phyloP scores from a whole-genome alignment of 192 early-diverging fungal species.

The Rhizoclosmatium globosum region DNA sequence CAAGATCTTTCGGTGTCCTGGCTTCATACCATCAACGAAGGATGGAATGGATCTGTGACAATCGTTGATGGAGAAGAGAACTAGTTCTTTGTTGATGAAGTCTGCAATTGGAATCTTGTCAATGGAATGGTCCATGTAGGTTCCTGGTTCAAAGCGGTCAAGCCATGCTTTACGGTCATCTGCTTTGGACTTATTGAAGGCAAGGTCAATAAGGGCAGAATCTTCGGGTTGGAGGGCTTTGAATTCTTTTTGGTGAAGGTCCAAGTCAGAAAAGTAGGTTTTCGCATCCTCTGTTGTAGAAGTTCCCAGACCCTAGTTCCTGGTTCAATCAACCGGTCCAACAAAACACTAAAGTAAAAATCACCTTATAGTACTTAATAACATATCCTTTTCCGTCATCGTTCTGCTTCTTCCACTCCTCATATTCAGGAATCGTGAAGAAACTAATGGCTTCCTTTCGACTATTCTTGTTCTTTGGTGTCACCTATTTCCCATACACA shows the following conservation, averaged over 20 bases:
- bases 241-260: constrained; percentile 83
- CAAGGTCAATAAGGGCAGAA: constrained; percentile 90
- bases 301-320: constrained; percentile 85
- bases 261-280: constrained; percentile 90
- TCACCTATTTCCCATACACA: constrained; percentile 59
- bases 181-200: constrained; percentile 93
- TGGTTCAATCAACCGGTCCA: not conserved
- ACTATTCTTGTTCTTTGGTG: constrained; percentile 54
- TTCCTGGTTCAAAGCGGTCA: constrained; percentile 81
- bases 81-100: constrained; percentile 96
- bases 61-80: constrained; percentile 94
- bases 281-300: constrained; percentile 83
- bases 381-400: constrained; percentile 80
- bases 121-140: constrained; percentile 85
- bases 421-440: constrained; percentile 94
- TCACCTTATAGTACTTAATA: constrained; percentile 93
- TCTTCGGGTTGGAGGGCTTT: constrained; percentile 62
- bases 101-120: constrained; percentile 80
- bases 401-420: constrained; percentile 80
- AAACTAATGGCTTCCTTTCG: constrained; percentile 70
- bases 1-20: constrained; percentile 95
- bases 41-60: constrained; percentile 95
- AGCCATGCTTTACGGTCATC: constrained; percentile 98
- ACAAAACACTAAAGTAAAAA: not conserved
- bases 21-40: constrained; percentile 94